A percentile compares a stretch with the other conserved stretches of the same genome.
Conservation (phyloP, 1,139 yeast genomes). For the Debaryomyces psychrophilus region DNA sequence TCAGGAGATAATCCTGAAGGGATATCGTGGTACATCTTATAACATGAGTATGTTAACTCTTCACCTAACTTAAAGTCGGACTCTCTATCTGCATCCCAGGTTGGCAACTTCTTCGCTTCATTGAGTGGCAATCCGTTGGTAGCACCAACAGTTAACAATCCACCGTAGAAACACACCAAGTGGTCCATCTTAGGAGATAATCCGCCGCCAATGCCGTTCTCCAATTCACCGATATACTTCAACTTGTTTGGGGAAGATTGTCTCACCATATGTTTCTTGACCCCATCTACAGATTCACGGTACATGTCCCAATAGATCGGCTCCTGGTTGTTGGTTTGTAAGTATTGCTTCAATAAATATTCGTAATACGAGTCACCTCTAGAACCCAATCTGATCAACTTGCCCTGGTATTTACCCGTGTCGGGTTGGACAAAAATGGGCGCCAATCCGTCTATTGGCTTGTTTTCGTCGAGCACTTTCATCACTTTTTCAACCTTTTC, state of each 20-base stretch:
- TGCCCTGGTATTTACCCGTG: slow-evolving; percentile 68
- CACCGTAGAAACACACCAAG: slow-evolving; percentile 90
- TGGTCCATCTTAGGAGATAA: slow-evolving; percentile 90
- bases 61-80: slow-evolving; percentile 69
- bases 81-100: slow-evolving; percentile 42
- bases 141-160: slow-evolving; percentile 87
- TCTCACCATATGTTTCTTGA: slow-evolving; percentile 60
- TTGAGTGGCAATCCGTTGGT: slow-evolving; percentile 63
- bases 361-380: slow-evolving; percentile 95
- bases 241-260: slow-evolving; percentile 65
- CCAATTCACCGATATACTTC: slow-evolving; percentile 78
- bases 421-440: slow-evolving; percentile 82
- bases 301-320: slow-evolving; percentile 72
- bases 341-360: slow-evolving; percentile 80
- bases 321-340: slow-evolving; percentile 71
- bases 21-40: slow-evolving; percentile 73
- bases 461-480: slow-evolving; percentile 58
- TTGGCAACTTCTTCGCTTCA: slow-evolving; percentile 38
- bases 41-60: slow-evolving; percentile 80
- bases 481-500: slow-evolving; percentile 72
- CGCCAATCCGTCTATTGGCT: slow-evolving; percentile 73
- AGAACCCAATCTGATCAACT: slow-evolving; percentile 76
- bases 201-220: slow-evolving; percentile 61
- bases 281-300: slow-evolving; percentile 73
- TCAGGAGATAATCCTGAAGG: slow-evolving; percentile 87